These are phyloP conservation scores for Craspedostauros australis DNA, from an alignment of 108 stramenopile genomes.

Conservation along the genomic window DNA sequence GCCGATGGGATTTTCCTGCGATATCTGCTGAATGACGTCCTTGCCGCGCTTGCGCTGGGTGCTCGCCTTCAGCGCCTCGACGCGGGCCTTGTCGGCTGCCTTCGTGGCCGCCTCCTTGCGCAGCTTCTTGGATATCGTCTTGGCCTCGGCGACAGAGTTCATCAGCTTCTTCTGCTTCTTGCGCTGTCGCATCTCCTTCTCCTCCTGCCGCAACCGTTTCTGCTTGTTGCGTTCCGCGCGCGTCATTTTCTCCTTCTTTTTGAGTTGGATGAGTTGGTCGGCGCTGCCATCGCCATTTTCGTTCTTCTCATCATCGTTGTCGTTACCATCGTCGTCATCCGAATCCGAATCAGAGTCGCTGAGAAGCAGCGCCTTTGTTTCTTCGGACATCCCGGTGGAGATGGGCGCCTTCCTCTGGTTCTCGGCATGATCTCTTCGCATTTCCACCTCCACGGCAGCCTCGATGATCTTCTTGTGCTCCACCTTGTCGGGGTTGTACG, in stretches of 20 bases:
- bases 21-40: conserved; percentile 33
- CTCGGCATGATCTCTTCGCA: conserved; percentile 57
- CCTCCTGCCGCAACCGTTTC: conserved; percentile 55
- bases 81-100: conserved; percentile 8
- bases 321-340: conserved; percentile 41
- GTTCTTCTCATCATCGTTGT: conserved; percentile 23
- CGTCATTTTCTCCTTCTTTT: conserved; percentile 66
- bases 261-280: conserved; percentile 16
- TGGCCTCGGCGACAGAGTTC: conserved; percentile 47
- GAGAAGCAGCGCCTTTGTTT: conserved; percentile 55
- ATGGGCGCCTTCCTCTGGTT: conserved; percentile 45
- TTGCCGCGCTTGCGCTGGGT: conserved; percentile 40
- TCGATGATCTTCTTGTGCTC: conserved; percentile 63
- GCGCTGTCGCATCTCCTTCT: conserved; percentile 35
- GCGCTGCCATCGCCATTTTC: conserved; percentile 2
- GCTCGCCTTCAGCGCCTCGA: conserved; percentile 16
- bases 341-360: conserved; percentile 43
- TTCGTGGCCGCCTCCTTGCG: conserved; percentile 20
- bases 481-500: conserved; percentile 70
- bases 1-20: conserved; percentile 53
- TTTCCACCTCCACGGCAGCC: conserved; percentile 67
- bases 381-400: conserved; percentile 57
- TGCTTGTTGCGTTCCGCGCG: conserved; percentile 79
- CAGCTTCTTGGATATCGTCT: conserved; percentile 30
- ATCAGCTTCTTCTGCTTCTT: conserved; percentile 46